Evolutionary conservation across 345 rosid genomes (phyloP).

Genomic region (Eucalyptus regnans): DNA sequence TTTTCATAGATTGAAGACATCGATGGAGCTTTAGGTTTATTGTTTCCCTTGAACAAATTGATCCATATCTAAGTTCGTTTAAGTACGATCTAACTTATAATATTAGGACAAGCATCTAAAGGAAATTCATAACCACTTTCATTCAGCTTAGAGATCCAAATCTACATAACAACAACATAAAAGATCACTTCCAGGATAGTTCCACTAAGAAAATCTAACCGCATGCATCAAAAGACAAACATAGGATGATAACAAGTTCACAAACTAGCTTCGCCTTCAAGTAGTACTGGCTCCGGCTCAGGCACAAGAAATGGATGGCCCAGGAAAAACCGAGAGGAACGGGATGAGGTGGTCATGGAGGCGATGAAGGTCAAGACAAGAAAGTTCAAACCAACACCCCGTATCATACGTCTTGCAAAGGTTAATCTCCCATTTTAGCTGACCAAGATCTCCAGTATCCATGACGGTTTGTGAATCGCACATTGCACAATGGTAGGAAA

Average conservation of each 20-base stretch:
- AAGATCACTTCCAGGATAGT: background rate
- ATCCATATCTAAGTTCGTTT: background rate
- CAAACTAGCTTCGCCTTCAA: background rate
- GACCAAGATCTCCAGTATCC: background rate
- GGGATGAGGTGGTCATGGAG: background rate
- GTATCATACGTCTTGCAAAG: background rate
- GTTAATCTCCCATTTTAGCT: background rate
- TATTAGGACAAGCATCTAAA: background rate
- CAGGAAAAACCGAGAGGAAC: background rate
- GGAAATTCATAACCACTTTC: background rate
- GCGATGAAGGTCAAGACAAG: background rate
- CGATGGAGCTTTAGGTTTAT: background rate
- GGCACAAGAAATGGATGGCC: background rate
- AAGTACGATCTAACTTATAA: background rate
- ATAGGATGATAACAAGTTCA: background rate
- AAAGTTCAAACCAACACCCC: background rate
- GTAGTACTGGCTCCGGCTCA: too few species aligned
- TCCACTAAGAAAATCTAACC: background rate
- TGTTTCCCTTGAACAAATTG: background rate
- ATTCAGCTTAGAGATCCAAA: background rate
- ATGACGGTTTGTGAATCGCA: background rate
- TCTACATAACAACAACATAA: background rate
- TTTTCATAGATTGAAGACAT: background rate
- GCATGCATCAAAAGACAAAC: background rate
- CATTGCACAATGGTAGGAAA: background rate